These are phyloP conservation scores for Tylopilus vinaceipallidus DNA, from an alignment of 768 basidiomycete species.

Conservation along the genomic window DNA sequence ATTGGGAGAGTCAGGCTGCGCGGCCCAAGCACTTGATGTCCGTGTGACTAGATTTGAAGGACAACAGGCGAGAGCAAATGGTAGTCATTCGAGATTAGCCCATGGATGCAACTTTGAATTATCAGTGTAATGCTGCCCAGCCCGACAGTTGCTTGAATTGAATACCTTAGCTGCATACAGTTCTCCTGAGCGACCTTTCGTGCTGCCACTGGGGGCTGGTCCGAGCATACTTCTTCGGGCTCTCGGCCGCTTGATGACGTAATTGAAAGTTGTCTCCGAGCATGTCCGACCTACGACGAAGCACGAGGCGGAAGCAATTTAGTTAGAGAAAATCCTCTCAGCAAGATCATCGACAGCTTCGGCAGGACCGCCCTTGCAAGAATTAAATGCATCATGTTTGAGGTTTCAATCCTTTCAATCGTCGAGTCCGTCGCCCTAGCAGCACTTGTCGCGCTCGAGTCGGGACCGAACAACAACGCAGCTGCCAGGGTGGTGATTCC, in stretches of 20 bases:
- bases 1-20: not conserved
- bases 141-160: not conserved
- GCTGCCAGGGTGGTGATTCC: not conserved
- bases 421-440: not conserved
- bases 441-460: not conserved
- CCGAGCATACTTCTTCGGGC: too few relatives aligned
- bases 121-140: not conserved
- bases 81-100: too few relatives aligned
- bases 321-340: slow-evolving; percentile 15
- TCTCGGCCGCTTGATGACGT: not conserved
- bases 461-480: slow-evolving; percentile 5
- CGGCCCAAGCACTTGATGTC: not conserved
- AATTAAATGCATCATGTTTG: too few relatives aligned
- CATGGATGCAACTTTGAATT: not conserved
- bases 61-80: too few relatives aligned
- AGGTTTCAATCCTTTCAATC: slow-evolving; percentile 5
- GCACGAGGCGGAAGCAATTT: not conserved
- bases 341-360: too few relatives aligned
- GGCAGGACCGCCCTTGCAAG: too few relatives aligned
- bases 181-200: not conserved
- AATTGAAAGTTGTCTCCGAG: not conserved
- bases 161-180: not conserved
- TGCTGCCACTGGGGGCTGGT: too few relatives aligned
- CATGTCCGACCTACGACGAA: not conserved
- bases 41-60: not conserved